Conservation (phyloP, 2,329 filamentous ascomycete genomes). For the Apiospora marii region DNA sequence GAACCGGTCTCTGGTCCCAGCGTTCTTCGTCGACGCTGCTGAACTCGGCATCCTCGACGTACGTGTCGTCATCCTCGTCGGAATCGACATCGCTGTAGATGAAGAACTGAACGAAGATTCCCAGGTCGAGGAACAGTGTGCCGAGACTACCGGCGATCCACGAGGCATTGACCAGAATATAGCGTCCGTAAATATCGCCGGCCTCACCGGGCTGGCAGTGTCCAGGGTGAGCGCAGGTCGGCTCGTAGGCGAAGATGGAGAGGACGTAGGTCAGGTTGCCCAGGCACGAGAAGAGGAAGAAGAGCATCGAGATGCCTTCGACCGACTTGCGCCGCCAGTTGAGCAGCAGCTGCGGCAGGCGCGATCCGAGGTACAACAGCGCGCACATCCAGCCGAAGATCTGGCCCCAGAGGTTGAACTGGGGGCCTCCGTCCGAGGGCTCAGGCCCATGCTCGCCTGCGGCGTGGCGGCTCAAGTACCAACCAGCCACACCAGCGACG, state of each 20-base stretch:
- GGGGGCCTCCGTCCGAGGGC: constrained; percentile 56
- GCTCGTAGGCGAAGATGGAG: constrained; percentile 89
- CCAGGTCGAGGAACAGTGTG: constrained; percentile 83
- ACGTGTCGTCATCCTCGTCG: constrained; percentile 39
- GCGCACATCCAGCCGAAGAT: constrained; percentile 95
- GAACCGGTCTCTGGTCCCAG: constrained; percentile 42
- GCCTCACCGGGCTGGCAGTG: constrained; percentile 73
- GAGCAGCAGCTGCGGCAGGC: constrained; percentile 87
- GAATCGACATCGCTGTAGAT: constrained; percentile 67
- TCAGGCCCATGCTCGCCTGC: constrained; percentile 44
- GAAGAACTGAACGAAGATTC: constrained; percentile 92
- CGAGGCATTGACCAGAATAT: constrained; percentile 88
- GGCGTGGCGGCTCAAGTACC: constrained; percentile 74
- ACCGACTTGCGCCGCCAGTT: constrained; percentile 94
- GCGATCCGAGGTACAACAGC: constrained; percentile 84
- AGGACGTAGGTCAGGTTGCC: constrained; percentile 94
- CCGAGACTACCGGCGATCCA: constrained; percentile 92
- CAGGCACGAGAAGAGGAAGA: constrained; percentile 95
- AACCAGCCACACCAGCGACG: constrained; percentile 82
- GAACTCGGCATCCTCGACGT: constrained; percentile 42
- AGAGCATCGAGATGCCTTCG: constrained; percentile 90
- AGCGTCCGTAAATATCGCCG: constrained; percentile 72
- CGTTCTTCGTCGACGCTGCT: constrained; percentile 34
- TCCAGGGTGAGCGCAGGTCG: constrained; percentile 62
- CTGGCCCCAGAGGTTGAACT: constrained; percentile 82